Conservation (phyloP, 129 eudicot genomes). For the sunflower (Helianthus annuus) region DNA sequence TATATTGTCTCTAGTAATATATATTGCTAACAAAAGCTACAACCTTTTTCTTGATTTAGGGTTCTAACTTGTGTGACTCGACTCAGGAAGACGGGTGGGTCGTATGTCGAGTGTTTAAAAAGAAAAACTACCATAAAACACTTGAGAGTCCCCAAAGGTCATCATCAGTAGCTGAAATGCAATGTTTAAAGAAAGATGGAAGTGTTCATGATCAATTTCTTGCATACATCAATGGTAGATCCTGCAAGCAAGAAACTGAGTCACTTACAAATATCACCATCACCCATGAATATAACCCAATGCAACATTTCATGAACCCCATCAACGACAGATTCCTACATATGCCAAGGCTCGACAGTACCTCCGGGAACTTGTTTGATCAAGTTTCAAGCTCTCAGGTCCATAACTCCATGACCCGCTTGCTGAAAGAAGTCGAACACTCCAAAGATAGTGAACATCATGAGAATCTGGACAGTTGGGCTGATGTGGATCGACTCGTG, state of each 20-base stretch:
- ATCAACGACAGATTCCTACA: constrained; percentile 38
- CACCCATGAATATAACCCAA: constrained; percentile 21
- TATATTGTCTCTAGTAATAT: too few species aligned
- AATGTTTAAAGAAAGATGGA: constrained; percentile 33
- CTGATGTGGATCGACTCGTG: constrained; percentile 50
- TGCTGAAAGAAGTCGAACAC: constrained; percentile 18
- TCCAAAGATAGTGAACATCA: constrained; percentile 18
- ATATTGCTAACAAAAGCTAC: constrained; percentile 9
- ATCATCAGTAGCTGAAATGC: constrained; percentile 29
- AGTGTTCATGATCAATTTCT: constrained; percentile 56
- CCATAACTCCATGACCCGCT: constrained; percentile 31
- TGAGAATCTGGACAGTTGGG: constrained; percentile 43
- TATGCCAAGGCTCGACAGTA: constrained; percentile 44
- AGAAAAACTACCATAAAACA: constrained; percentile 61
- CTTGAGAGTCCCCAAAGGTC: constrained; percentile 48
- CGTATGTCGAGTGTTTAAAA: constrained; percentile 75
- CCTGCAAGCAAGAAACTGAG: constrained; percentile 45
- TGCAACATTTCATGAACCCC: constrained; percentile 25
- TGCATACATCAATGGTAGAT: constrained; percentile 36
- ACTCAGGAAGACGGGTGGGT: constrained; percentile 92
- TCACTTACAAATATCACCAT: constrained; percentile 12
- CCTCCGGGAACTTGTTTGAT: constrained; percentile 8
- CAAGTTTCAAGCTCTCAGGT: constrained; percentile 22
- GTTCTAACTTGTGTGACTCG: constrained; percentile 32
- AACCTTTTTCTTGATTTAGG: constrained; percentile 15